A percentile compares a stretch with the other conserved stretches of the same genome.
Conservation (phyloP, 805 yeast species). For the Candida peoriensis region DNA sequence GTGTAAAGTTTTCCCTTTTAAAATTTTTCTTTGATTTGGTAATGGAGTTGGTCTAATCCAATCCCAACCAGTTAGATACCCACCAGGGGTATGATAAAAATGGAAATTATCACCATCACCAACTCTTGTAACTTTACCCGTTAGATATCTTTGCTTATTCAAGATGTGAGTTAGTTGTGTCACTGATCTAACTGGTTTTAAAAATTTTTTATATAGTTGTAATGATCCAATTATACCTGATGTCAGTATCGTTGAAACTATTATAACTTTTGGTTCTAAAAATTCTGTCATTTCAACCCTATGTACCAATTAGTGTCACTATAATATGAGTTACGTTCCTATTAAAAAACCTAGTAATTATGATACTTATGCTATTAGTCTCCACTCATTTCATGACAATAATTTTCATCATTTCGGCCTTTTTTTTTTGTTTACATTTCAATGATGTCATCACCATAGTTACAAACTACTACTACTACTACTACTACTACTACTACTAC, state of each 20-base stretch:
- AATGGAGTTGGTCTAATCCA: conserved; percentile 72
- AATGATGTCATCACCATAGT: too few relatives aligned
- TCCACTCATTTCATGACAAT: too few relatives aligned
- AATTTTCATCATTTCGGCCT: too few relatives aligned
- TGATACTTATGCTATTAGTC: too few relatives aligned
- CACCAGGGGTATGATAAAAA: conserved; percentile 92
- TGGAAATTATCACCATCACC: conserved; percentile 97
- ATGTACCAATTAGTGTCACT: too few relatives aligned
- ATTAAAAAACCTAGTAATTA: too few relatives aligned
- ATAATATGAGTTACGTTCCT: too few relatives aligned
- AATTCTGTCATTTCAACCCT: background rate
- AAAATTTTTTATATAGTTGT: conserved; percentile 37
- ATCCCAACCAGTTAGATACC: conserved; percentile 85
- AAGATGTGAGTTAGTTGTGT: conserved; percentile 42
- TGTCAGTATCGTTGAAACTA: conserved; percentile 29
- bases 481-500: too few relatives aligned
- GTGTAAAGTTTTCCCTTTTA: conserved; percentile 64
- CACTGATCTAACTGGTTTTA: conserved; percentile 48
- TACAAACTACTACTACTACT: too few relatives aligned
- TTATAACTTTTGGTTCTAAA: conserved; percentile 19
- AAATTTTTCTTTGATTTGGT: conserved; percentile 35
- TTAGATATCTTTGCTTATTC: conserved; percentile 40
- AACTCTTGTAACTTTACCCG: conserved; percentile 81
- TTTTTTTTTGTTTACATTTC: too few relatives aligned
- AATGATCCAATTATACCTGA: conserved; percentile 38